Base-by-base conservation (phyloP, 768 basidiomycete species). In the Rhodosporidiobolus odoratus region DNA sequence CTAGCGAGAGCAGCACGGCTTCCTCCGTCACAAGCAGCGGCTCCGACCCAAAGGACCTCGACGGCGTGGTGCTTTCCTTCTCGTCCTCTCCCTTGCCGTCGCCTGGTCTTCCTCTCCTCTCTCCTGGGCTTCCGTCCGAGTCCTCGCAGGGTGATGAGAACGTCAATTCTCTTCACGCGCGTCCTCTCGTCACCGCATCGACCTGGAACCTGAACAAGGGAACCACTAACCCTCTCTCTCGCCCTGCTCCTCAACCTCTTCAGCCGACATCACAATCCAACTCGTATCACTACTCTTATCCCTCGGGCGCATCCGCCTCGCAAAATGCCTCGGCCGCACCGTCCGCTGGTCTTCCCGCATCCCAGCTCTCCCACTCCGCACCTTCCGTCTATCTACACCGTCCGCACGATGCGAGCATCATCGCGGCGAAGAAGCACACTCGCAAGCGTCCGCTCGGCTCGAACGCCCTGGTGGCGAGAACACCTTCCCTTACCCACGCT, bases 391-490 rank as follows among this genome's bases (percentile, higher is more conserved):
- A 54, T 60, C 6, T 65, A 12, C 66, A 72, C 58, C 66, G 71
- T 25, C 52, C 71, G 15, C 54, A 60, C 59, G 56, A 62, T 52
- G 53, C 71, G 53, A 60, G 57, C 48, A 70, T 74, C 40, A 74
- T 74, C 59, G 69, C 73, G 23, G 73, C 73, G 17, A 74, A 74
- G 66, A 74, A 74, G 68, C 73, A 74, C 54, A 59, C 68, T 19
- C 61, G 65, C 16, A 70, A 70, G 54, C 73, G 73, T 0, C 73
- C 73, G 12, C 66, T 70, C 27, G 73, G 73, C 0, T 74, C 73
- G 43, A 65, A 74, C 73, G 73, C 73, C 10, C 73, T 69, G 12
- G 47, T 75, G 47, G 73, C 73, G 25, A 66, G 73, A 10, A 68
- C 62, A 23, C 66, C 73, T 10, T 62, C 63, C 32, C 67, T 75